Evolutionary conservation across 768 basidiomycete genomes (phyloP), one percentile per base, ranked within the genome.

Genomic region (Tulasnella sp.): DNA sequence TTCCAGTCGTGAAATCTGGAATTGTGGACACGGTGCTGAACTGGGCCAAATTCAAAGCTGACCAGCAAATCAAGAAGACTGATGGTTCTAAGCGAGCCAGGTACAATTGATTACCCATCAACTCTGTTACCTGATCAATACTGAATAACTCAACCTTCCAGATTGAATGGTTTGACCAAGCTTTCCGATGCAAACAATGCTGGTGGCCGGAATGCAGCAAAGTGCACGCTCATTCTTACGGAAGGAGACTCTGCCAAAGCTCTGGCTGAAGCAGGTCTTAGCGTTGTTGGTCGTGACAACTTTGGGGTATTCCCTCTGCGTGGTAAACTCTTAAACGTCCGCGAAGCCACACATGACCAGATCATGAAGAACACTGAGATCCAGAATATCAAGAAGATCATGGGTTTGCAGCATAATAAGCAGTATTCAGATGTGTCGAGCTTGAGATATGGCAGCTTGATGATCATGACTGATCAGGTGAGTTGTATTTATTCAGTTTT

Each of bases 401-500:
- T 99, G 73, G 95, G 95, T 3, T 67, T 98, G 48, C 89, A 92
- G 63, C 89, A 95, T 62, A 87, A 84, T 62, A 91, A 91, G 66
- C 81, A 84, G 56, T 99, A 99, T 66, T 69, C 69, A 33, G 75
- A 72, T 45, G 67, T 76, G 13, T 63, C 62, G 31, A 81, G 74
- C 57, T 66, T 99, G 60, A 79, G 95, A 24, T 99, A 99, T 60
- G 95, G 95, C 1, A 79, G 81, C 45, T 64, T 99, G 43, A 99
- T 99, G 95, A 88, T 99, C 59, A 99, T 99, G 95, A 89, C 95
- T 3, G 95, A 99, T 81, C 93, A 96, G 77, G 91, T 89, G 47
- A 42, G 74, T 65, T 15, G 8, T 7, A 4, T 25, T 43, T 3
- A 46, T n/a, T 34, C 45, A 16, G 22, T 3, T 31, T 10, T n/a